A percentile compares a stretch with the other conserved stretches of the same genome.
Conservation (phyloP, 768 basidiomycete genomes). For the Leucosporidium yakuticum region DNA sequence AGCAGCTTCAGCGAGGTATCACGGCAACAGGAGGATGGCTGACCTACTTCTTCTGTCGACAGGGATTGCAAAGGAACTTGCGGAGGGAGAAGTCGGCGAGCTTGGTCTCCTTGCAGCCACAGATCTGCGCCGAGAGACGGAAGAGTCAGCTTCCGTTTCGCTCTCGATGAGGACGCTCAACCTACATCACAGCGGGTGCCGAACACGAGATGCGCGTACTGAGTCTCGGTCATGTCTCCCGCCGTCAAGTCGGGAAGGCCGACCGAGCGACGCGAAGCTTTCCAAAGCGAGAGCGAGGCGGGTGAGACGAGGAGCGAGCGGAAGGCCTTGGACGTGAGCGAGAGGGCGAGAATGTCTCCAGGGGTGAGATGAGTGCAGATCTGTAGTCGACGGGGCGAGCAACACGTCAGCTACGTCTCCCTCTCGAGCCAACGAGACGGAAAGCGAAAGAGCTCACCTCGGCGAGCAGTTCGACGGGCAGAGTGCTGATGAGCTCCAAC, state of each 20-base stretch:
- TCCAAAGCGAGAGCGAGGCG: slow-evolving; percentile 9
- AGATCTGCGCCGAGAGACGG: neutral
- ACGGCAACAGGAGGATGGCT: no score
- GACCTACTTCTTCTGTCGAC: slow-evolving; percentile 1
- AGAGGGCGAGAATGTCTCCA: slow-evolving; percentile 32
- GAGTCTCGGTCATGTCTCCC: neutral
- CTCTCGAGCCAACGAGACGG: no score
- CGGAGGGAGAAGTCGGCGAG: slow-evolving; percentile 1
- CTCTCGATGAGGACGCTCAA: neutral
- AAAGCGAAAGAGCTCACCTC: slow-evolving; percentile 12
- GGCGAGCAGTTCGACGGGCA: slow-evolving; percentile 13
- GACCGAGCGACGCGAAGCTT: slow-evolving; percentile 5
- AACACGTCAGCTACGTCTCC: neutral
- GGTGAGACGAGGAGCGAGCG: neutral
- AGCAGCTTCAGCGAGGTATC: no score
- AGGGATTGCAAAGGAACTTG: neutral
- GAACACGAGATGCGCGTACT: slow-evolving; percentile 11
- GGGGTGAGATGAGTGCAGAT: slow-evolving; percentile 35
- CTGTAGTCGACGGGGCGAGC: slow-evolving; percentile 8
- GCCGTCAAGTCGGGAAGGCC: neutral
- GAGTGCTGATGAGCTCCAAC: slow-evolving; percentile 14
- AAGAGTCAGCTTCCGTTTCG: neutral
- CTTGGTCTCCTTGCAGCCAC: neutral
- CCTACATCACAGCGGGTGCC: slow-evolving; percentile 20
- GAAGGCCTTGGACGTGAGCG: slow-evolving; percentile 8